Evolutionary conservation across 352 stramenopile genomes (phyloP).

Genomic region (Phytophthora sp.): DNA sequence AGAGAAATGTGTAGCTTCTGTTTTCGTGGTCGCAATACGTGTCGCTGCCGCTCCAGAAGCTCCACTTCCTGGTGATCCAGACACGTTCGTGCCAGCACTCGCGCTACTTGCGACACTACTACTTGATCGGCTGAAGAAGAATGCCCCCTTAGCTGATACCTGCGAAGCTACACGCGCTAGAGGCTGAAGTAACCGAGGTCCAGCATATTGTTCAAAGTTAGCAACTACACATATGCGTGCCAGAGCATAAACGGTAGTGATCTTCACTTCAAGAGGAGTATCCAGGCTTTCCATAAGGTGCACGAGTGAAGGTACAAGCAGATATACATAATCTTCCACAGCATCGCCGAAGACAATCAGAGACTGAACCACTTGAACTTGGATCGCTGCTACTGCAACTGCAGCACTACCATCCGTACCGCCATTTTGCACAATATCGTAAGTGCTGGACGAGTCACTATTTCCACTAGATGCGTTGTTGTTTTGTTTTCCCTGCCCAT

Average conservation of each 20-base stretch:
- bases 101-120: conserved; percentile 17
- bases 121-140: conserved; percentile 63
- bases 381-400: conserved; percentile 45
- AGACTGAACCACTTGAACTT: conserved; percentile 87
- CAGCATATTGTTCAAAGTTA: conserved; percentile 83
- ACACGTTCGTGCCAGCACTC: conserved; percentile 6
- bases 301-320: conserved; percentile 94
- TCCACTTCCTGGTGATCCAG: conserved; percentile 11
- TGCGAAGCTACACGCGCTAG: conserved; percentile 78
- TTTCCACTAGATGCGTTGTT: conserved; percentile 12
- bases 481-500: conserved; percentile 12
- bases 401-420: conserved; percentile 17
- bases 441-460: conserved; percentile 28
- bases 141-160: conserved; percentile 71
- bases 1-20: conserved; percentile 70
- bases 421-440: conserved; percentile 38
- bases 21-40: conserved; percentile 64
- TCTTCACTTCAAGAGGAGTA: conserved; percentile 79
- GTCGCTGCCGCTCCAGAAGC: conserved; percentile 20
- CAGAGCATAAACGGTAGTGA: conserved; percentile 74
- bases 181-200: conserved; percentile 72
- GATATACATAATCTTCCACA: conserved; percentile 94
- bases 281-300: conserved; percentile 93
- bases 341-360: conserved; percentile 92
- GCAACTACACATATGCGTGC: conserved; percentile 68